Evolutionary conservation across 1,284 basidiomycete species (phyloP), one percentile per base, ranked within the genome.

Genomic region (Malassezia cuniculi): DNA sequence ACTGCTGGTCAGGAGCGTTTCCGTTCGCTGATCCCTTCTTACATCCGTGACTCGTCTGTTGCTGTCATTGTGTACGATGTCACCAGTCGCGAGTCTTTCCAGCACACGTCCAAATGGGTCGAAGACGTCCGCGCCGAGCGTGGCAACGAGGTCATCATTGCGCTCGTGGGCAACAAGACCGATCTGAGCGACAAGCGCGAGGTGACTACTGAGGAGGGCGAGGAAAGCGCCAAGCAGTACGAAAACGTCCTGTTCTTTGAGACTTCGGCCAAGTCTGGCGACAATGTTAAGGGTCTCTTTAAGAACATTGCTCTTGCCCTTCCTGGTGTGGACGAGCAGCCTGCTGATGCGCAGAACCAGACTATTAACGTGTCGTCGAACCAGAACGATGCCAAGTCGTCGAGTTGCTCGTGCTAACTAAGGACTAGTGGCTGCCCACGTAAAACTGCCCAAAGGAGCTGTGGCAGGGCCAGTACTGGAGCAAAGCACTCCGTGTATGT

Each of bases 1-100:
- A 99, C 93, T 44, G 90, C 93, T 54, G 86, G 86, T 27, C 86
- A 94, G 85, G 90, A 95, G 74, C 81, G 93, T 19, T 99, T 97
- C 71, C 78, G 93, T 45, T 94, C 87, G 8, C 73, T 99, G 51
- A 99, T 99, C 70, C 93, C 93, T 10, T 94, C 87, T 18, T 99
- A 99, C 70, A 99, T 97, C 60, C 82, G 90, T 48, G 90, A 97
- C 71, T 95, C 89, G 10, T 90, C 85, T 30, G 90, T 95, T 14
- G 90, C 90, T 10, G 93, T 97, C 52, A 86, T 95, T 36, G 90
- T 95, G 4, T 97, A 89, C 68, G 90, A 99, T 69, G 94, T 99
- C 52, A 95, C 93, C 50, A 95, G 89, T 90, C 83, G 93, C 30
- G 80, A 82, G 53, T 94, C 87, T 15, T 99, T 97, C 76, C 71